Evolutionary conservation across 495 filamentous ascomycete species (phyloP).

Genomic region (Aspergillus wentii): DNA sequence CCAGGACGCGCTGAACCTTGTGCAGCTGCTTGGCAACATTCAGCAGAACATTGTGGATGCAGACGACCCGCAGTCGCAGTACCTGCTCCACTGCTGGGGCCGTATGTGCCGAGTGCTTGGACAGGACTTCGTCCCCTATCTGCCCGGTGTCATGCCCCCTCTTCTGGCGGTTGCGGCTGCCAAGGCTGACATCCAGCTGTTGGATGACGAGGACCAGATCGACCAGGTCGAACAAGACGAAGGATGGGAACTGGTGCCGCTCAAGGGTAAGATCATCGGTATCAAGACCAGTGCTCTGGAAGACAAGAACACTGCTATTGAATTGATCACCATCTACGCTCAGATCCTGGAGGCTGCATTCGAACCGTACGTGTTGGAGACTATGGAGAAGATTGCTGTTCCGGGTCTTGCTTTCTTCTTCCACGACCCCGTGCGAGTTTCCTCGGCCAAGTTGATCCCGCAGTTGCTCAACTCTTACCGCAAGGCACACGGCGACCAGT

Average conservation of each 20-base stretch:
- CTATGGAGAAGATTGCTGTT: slow-evolving; percentile 94
- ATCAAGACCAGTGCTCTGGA: slow-evolving; percentile 96
- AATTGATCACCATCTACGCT: slow-evolving; percentile 94
- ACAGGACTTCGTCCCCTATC: slow-evolving; percentile 84
- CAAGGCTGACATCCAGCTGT: slow-evolving; percentile 93
- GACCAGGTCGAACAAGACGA: slow-evolving; percentile 92
- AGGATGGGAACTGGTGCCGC: slow-evolving; percentile 94
- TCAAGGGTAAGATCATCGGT: slow-evolving; percentile 95
- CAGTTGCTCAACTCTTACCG: slow-evolving; percentile 94
- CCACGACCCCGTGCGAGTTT: slow-evolving; percentile 94
- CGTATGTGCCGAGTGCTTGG: slow-evolving; percentile 95
- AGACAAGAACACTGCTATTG: slow-evolving; percentile 98
- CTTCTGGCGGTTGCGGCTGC: slow-evolving; percentile 86
- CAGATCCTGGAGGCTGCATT: slow-evolving; percentile 89
- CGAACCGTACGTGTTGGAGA: slow-evolving; percentile 84
- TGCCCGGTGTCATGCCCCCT: slow-evolving; percentile 91
- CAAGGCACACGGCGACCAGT: slow-evolving; percentile 74
- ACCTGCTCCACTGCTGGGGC: slow-evolving; percentile 98
- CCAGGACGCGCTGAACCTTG: slow-evolving; percentile 75
- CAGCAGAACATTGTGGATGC: slow-evolving; percentile 84
- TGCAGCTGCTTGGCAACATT: slow-evolving; percentile 79
- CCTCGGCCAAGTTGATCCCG: slow-evolving; percentile 90
- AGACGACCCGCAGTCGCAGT: slow-evolving; percentile 95
- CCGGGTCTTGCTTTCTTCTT: slow-evolving; percentile 98
- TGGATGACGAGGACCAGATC: slow-evolving; percentile 94